These are phyloP conservation scores for Dryas alaskensis DNA, from an alignment of 306 rosid genomes.

Conservation along the genomic window DNA sequence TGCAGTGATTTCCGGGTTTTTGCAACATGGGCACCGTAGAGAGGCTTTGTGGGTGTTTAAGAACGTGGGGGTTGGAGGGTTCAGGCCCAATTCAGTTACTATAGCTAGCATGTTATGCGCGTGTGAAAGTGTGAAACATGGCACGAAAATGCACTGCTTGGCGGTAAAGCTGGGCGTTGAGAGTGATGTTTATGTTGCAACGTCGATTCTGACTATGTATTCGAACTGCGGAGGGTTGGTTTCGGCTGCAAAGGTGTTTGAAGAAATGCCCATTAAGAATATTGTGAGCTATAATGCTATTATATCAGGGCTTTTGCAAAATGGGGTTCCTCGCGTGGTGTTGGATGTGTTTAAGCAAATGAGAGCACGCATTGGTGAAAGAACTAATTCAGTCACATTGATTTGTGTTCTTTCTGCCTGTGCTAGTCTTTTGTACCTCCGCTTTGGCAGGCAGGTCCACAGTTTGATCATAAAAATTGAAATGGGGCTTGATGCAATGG, in stretches of 20 bases:
- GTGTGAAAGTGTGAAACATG: slow-evolving; percentile 27
- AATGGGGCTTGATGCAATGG: slow-evolving; percentile 32
- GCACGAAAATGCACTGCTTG: slow-evolving; percentile 53
- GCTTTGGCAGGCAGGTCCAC: slow-evolving; percentile 65
- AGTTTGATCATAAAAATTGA: slow-evolving; percentile 44
- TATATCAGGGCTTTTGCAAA: slow-evolving; percentile 54
- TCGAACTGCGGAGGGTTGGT: slow-evolving; percentile 35
- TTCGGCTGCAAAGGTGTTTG: slow-evolving; percentile 50
- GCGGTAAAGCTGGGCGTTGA: slow-evolving; percentile 62
- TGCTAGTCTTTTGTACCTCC: slow-evolving; percentile 38
- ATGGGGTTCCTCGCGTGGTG: slow-evolving; percentile 38
- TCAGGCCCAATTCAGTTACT: slow-evolving; percentile 56
- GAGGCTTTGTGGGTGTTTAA: slow-evolving; percentile 41
- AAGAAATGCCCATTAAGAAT: slow-evolving; percentile 39
- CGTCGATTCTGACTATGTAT: slow-evolving; percentile 59
- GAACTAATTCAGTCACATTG: slow-evolving; percentile 49
- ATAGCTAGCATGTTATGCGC: slow-evolving; percentile 44
- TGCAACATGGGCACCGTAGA: slow-evolving; percentile 35
- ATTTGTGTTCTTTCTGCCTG: slow-evolving; percentile 57
- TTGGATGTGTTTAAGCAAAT: slow-evolving; percentile 56
- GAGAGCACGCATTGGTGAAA: slow-evolving; percentile 26
- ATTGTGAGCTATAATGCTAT: slow-evolving; percentile 70
- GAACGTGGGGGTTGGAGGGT: slow-evolving; percentile 28
- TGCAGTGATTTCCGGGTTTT: slow-evolving; percentile 49
- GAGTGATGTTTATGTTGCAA: slow-evolving; percentile 54